These are phyloP conservation scores for Cyberlindnera galapagoensis DNA, from an alignment of 805 yeast species.

Conservation along the genomic window DNA sequence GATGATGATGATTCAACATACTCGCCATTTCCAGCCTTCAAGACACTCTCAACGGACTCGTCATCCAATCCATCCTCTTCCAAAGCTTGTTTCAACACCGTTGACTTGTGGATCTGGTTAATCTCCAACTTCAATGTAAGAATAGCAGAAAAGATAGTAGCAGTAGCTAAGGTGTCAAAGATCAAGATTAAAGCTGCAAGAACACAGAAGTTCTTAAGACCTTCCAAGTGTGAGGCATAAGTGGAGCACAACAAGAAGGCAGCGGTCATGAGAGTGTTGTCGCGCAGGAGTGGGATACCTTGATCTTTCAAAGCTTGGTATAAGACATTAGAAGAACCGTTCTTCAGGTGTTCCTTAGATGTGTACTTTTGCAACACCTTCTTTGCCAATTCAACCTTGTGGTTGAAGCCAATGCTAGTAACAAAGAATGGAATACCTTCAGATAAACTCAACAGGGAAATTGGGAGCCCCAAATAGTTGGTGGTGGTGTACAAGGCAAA, in stretches of 20 bases:
- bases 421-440: conserved; percentile 94
- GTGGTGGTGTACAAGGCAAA: conserved; percentile 66
- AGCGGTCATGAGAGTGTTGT: conserved; percentile 63
- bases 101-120: conserved; percentile 74
- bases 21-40: conserved; percentile 23
- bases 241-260: conserved; percentile 64
- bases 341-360: conserved; percentile 23
- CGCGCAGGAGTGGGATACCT: conserved; percentile 46
- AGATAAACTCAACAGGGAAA: conserved; percentile 67
- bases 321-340: conserved; percentile 29
- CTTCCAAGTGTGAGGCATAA: conserved; percentile 61
- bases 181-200: conserved; percentile 63
- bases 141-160: conserved; percentile 78
- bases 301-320: conserved; percentile 30
- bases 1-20: conserved; percentile 29
- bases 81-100: conserved; percentile 67
- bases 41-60: conserved; percentile 67
- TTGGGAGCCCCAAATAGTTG: conserved; percentile 47
- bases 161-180: conserved; percentile 65
- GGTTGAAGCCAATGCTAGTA: conserved; percentile 86
- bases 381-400: conserved; percentile 66
- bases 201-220: conserved; percentile 74
- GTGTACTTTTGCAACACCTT: conserved; percentile 38
- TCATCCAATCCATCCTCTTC: conserved; percentile 90
- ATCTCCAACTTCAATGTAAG: conserved; percentile 86